Percentiles rank a stretch among this genome's conserved stretches.
Evolutionary conservation across 768 basidiomycete genomes (phyloP).

Genomic region (Cystobasidium ongulense): DNA sequence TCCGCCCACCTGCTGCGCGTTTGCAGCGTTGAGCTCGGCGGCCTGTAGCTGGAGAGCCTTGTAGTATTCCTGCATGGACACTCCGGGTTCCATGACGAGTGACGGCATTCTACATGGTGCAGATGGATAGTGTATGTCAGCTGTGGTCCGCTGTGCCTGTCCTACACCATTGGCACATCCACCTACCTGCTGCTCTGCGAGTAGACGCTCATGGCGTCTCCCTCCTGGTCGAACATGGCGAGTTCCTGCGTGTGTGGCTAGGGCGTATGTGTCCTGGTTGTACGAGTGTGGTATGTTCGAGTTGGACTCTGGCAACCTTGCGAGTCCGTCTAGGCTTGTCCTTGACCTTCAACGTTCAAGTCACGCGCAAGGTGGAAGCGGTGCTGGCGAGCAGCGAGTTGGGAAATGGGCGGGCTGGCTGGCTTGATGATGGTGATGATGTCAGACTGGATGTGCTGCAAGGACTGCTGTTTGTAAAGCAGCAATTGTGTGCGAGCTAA

Average conservation of each 20-base stretch:
- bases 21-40: neutral
- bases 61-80: constrained; percentile 26
- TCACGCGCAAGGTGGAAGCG: neutral
- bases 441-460: neutral
- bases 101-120: constrained; percentile 12
- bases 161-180: too few species aligned
- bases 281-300: neutral
- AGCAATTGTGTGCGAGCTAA: neutral
- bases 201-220: constrained; percentile 8
- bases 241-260: too few species aligned
- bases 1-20: neutral
- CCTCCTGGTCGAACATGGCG: constrained; percentile 14
- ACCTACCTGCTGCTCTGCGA: constrained; percentile 6
- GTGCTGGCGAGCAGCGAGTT: neutral
- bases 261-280: neutral
- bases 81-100: constrained; percentile 27
- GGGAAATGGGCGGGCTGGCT: neutral
- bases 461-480: neutral
- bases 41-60: constrained; percentile 1
- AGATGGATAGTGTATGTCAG: neutral
- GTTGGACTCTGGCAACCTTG: neutral
- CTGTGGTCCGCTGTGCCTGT: too few species aligned
- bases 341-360: neutral
- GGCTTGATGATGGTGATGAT: neutral
- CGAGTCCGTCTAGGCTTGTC: neutral